These are phyloP conservation scores for Fusarium sp. DNA, from an alignment of 2,329 filamentous ascomycete genomes.

Conservation along the genomic window DNA sequence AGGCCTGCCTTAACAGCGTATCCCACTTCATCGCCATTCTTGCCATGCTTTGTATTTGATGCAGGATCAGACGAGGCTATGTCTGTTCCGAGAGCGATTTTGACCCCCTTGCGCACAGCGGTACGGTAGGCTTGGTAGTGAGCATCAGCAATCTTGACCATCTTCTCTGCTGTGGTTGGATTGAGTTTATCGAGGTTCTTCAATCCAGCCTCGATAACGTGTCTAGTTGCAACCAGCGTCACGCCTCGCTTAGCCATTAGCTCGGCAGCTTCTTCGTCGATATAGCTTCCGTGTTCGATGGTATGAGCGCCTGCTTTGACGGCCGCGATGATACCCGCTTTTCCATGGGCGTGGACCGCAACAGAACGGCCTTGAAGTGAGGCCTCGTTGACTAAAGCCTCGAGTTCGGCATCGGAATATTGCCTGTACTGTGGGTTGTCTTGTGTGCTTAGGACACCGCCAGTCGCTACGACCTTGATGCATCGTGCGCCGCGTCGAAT, in stretches of 20 bases:
- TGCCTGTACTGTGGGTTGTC: neutral
- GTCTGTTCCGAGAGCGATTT: neutral
- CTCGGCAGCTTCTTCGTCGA: neutral
- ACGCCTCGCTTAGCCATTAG: neutral
- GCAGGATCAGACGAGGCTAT: neutral
- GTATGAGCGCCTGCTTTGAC: neutral
- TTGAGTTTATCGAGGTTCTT: neutral
- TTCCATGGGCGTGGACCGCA: neutral
- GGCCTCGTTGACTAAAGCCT: neutral
- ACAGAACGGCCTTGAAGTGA: neutral
- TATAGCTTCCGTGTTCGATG: neutral
- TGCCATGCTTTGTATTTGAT: neutral
- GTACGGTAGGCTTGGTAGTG: neutral
- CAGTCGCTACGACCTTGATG: neutral
- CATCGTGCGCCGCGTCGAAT: neutral
- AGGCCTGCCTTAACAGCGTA: neutral
- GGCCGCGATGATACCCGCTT: neutral
- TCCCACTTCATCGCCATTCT: neutral
- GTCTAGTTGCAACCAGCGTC: neutral
- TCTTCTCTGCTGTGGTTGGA: neutral
- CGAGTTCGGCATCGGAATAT: neutral
- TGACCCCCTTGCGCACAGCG: neutral
- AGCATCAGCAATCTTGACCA: neutral
- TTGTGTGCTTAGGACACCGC: neutral
- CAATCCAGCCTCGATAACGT: neutral